phyloP scores from a whole-genome alignment of 2,329 filamentous ascomycete genomes.

The Penicillium sp. region DNA sequence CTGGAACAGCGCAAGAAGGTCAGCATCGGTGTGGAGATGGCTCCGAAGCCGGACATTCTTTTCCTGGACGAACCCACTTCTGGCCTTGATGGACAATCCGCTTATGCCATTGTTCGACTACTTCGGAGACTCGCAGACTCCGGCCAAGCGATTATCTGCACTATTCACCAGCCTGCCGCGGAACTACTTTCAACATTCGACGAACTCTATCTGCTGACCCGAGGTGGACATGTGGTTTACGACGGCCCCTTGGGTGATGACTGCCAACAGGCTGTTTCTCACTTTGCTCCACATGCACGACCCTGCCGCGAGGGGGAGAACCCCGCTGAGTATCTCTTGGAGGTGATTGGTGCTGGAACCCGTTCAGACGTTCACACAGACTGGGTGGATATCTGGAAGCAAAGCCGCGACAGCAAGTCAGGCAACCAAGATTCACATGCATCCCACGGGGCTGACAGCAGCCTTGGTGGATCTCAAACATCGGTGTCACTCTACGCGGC shows the following conservation, averaged over 20 bases:
- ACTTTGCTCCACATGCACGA: background rate
- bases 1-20: slow-evolving; percentile 44
- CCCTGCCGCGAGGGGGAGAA: too few species aligned
- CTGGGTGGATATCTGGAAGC: background rate
- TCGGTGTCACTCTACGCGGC: slow-evolving; percentile 15
- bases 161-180: slow-evolving; percentile 59
- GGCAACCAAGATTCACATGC: too few species aligned
- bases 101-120: slow-evolving; percentile 59
- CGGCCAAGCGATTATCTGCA: slow-evolving; percentile 57
- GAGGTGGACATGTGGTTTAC: slow-evolving; percentile 54
- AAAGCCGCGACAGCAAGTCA: background rate
- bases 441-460: background rate
- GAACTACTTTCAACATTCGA: slow-evolving; percentile 58
- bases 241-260: slow-evolving; percentile 53
- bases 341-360: background rate
- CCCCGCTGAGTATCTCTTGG: too few species aligned
- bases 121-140: slow-evolving; percentile 57
- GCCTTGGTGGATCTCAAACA: background rate
- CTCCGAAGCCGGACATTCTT: slow-evolving; percentile 50
- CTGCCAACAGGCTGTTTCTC: slow-evolving; percentile 25
- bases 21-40: slow-evolving; percentile 30
- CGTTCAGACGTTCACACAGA: background rate
- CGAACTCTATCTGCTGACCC: slow-evolving; percentile 53
- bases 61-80: slow-evolving; percentile 63
- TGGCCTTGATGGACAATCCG: slow-evolving; percentile 57